Conservation (phyloP, 768 basidiomycete genomes). For the Leccinum uliginosum region DNA sequence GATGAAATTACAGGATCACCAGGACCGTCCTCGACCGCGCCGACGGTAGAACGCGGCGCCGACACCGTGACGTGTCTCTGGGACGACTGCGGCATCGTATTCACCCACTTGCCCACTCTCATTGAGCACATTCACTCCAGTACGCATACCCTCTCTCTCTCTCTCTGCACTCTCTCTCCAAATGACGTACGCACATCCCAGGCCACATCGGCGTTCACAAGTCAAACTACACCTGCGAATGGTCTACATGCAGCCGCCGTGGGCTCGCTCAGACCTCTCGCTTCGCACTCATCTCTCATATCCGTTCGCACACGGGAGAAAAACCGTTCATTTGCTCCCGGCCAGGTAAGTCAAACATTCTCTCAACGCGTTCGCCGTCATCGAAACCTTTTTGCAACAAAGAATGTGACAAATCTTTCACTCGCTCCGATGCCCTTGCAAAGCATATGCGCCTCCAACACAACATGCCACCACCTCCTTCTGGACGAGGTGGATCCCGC, state of each 20-base stretch:
- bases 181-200: conserved; percentile 24
- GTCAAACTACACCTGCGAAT: conserved; percentile 86
- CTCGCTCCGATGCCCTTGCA: conserved; percentile 87
- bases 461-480: conserved; percentile 68
- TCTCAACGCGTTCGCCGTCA: neutral
- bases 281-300: conserved; percentile 87
- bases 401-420: conserved; percentile 97
- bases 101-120: conserved; percentile 65
- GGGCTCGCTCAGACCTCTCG: conserved; percentile 84
- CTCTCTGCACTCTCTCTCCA: too few species aligned
- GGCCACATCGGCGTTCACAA: conserved; percentile 82
- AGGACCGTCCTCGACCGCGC: conserved; percentile 19
- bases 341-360: conserved; percentile 55
- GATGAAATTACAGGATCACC: conserved; percentile 20
- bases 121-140: conserved; percentile 83
- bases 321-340: conserved; percentile 83
- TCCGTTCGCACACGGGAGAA: conserved; percentile 91
- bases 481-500: conserved; percentile 64
- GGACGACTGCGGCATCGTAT: conserved; percentile 76
- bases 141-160: conserved; percentile 33
- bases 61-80: conserved; percentile 78
- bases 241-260: conserved; percentile 74
- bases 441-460: conserved; percentile 92
- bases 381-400: neutral
- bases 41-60: conserved; percentile 22